Base-by-base conservation (phyloP, 768 basidiomycete species). In the Collybia mongolica region DNA sequence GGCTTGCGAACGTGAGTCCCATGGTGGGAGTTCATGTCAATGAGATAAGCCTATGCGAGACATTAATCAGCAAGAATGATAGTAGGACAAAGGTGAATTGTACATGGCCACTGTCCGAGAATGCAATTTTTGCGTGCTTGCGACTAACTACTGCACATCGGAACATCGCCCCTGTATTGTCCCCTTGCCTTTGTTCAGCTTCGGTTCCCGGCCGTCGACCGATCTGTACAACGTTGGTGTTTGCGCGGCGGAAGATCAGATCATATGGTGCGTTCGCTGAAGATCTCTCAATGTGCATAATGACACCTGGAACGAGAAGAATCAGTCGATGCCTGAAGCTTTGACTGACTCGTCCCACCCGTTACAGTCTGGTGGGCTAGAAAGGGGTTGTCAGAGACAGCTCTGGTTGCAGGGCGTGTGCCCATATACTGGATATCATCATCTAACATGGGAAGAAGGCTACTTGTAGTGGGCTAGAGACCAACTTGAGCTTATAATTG, bases 81-180 rank as follows among this genome's bases (percentile, higher is more conserved):
- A 39, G 42, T 17, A 48, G 20, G 46, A 49, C 43, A 37, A 46
- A 43, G 51, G 41, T 32, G 38, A 42, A 51, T 60, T 76, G 55
- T 77, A 90, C 88, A 71, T 80, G 77, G 40, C 88, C 86, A 54
- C 75, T 78, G 58, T 88, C 84, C 4, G 84, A 74, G 65, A 90
- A 85, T 18, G 78, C 75, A 52, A 92, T 82, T 74, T 83, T 88
- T 49, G 89, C 88, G 70, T 92, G 89, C 60, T 71, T 80, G 20
- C 89, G 79, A 64, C 86, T 89, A 55, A 92, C 85, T 40, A 91
- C 89, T 24, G 87, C 84, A 60, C 89, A 90, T 43, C 81, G 69
- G 56, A 90, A 90, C 65, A 82, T 77, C 14, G 82, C 86, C 49
- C 74, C 75, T 48, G 75, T 72, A 44, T 65, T 66, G 49, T 70